Percentiles rank a stretch among this genome's conserved stretches.
Conservation (phyloP, 768 basidiomycete species). For the Termitomyces sp. region DNA sequence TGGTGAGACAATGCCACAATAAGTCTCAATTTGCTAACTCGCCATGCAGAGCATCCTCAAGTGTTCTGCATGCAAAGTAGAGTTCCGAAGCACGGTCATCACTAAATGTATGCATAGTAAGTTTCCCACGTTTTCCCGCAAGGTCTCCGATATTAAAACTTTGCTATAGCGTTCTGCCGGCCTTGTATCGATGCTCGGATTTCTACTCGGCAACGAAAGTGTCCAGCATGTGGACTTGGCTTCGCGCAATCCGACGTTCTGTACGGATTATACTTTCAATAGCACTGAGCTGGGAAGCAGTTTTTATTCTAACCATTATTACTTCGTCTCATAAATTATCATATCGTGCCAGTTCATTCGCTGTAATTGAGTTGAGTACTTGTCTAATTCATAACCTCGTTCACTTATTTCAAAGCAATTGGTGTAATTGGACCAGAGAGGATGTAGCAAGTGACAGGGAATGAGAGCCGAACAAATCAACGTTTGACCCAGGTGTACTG, state of each 20-base stretch:
- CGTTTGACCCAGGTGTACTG: slow-evolving; percentile 98
- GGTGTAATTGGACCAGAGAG: neutral
- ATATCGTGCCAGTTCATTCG: slow-evolving; percentile 8
- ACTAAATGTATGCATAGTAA: slow-evolving; percentile 91
- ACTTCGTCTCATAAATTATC: slow-evolving; percentile 10
- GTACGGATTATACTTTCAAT: slow-evolving; percentile 42
- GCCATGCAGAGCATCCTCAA: slow-evolving; percentile 66
- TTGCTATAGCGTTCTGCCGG: slow-evolving; percentile 72
- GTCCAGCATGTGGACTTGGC: slow-evolving; percentile 78
- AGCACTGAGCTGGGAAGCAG: slow-evolving; percentile 11
- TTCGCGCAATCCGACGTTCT: slow-evolving; percentile 84
- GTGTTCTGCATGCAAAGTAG: slow-evolving; percentile 82
- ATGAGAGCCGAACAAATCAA: slow-evolving; percentile 30
- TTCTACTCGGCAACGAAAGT: slow-evolving; percentile 87
- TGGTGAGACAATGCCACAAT: slow-evolving; percentile 36
- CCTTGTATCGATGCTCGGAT: slow-evolving; percentile 84
- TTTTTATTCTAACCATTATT: slow-evolving; percentile 14
- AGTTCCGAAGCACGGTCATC: slow-evolving; percentile 76
- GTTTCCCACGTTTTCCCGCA: slow-evolving; percentile 24
- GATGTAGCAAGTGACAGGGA: neutral
- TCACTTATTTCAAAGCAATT: neutral
- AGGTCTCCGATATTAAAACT: neutral
- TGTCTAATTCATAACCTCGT: slow-evolving; percentile 2
- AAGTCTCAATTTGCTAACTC: neutral
- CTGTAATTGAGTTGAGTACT: slow-evolving; percentile 3